phyloP scores from a whole-genome alignment of 176 grass and related monocot species.

The Phoenix dactylifera region DNA sequence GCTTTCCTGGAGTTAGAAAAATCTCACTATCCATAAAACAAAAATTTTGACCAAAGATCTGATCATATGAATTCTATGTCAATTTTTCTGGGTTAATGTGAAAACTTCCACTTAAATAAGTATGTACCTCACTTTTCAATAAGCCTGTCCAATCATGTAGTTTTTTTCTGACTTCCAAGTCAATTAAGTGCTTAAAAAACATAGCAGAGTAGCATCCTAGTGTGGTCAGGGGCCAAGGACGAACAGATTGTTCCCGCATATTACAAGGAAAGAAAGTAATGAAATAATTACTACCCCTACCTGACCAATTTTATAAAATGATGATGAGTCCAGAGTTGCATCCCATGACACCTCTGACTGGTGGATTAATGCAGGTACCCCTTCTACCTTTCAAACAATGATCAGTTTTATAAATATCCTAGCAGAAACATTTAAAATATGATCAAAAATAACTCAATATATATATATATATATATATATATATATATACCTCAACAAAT shows the following conservation, averaged over 20 bases:
- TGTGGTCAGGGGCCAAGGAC: not conserved
- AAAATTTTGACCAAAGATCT: no score
- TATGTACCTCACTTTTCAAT: no score
- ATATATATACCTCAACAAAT: slow-evolving; percentile 69
- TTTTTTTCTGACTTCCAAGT: no score
- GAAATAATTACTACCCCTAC: slow-evolving; percentile 23
- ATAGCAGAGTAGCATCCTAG: not conserved
- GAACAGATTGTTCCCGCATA: not conserved
- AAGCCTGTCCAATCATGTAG: no score
- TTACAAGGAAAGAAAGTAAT: slow-evolving; percentile 12
- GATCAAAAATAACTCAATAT: not conserved
- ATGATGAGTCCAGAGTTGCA: slow-evolving; percentile 72
- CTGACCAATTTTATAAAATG: slow-evolving; percentile 82
- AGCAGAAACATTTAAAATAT: not conserved
- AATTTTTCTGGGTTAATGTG: no score
- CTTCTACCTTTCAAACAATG: slow-evolving; percentile 58
- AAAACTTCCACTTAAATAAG: no score
- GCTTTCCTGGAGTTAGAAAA: no score
- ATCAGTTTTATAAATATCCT: slow-evolving; percentile 17
- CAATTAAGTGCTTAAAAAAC: no score
- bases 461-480: no score
- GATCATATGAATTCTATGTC: no score
- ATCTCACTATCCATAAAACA: no score
- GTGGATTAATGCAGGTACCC: slow-evolving; percentile 73
- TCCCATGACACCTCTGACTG: slow-evolving; percentile 83